These are phyloP conservation scores for Trametes cubensis DNA, from an alignment of 768 basidiomycete genomes.

Conservation along the genomic window DNA sequence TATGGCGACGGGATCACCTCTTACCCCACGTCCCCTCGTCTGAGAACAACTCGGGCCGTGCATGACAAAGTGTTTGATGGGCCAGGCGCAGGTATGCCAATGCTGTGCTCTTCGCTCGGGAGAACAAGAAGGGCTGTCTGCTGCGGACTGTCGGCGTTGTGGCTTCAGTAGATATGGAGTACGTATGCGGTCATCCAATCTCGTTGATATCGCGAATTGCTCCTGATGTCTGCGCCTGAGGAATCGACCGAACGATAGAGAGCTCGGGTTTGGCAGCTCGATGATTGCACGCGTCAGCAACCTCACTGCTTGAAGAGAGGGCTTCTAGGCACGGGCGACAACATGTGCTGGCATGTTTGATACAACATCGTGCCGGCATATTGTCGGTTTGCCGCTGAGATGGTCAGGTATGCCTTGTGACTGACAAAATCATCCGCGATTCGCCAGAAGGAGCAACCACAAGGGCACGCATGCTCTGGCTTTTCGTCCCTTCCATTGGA, in stretches of 20 bases:
- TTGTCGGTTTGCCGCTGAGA: conserved; percentile 8
- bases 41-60: conserved; percentile 1
- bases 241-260: neutral
- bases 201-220: neutral
- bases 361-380: neutral
- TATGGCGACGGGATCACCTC: conserved; percentile 18
- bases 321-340: too few relatives aligned
- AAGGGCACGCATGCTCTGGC: neutral
- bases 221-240: conserved; percentile 2
- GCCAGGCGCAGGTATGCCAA: neutral
- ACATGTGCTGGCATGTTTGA: neutral
- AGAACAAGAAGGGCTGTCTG: neutral
- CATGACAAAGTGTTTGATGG: neutral
- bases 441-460: neutral
- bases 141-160: neutral
- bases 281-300: neutral
- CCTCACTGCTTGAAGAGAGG: too few relatives aligned
- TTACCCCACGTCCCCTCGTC: conserved; percentile 2
- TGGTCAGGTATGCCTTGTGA: neutral
- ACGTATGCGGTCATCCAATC: neutral
- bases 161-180: neutral
- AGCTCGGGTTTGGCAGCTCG: neutral
- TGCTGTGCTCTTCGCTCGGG: conserved; percentile 3
- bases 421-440: conserved; percentile 4
- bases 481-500: too few relatives aligned